Conservation (phyloP, 192 early-diverging fungal species). For the Umbelopsis ramanniana region DNA sequence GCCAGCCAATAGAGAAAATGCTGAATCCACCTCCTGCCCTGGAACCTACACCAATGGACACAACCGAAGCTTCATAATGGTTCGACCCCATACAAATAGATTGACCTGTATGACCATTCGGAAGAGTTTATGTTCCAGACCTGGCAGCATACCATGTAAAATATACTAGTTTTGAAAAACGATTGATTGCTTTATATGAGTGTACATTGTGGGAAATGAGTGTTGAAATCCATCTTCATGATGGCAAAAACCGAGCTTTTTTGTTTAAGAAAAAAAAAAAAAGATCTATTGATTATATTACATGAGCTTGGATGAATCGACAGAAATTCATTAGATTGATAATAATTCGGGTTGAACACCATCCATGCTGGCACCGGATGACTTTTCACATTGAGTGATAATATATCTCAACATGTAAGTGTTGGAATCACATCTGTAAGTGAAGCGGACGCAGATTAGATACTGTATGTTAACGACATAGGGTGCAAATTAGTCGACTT, state of each 20-base stretch:
- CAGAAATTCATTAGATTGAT: constrained; percentile 1
- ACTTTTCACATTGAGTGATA: constrained; percentile 46
- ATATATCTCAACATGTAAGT: constrained; percentile 74
- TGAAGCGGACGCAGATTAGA: constrained; percentile 23
- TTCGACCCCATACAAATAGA: not conserved
- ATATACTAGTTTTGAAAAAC: not conserved
- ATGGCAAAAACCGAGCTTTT: not conserved
- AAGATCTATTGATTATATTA: constrained; percentile 17
- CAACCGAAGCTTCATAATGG: not conserved
- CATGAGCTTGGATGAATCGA: constrained; percentile 7
- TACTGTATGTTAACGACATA: not conserved
- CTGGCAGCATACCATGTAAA: not conserved
- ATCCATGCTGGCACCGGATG: not conserved
- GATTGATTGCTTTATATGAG: not conserved
- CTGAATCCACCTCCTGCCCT: not conserved
- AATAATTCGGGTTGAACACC: not conserved
- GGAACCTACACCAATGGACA: not conserved
- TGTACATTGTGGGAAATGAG: constrained; percentile 18
- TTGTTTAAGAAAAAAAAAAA: not conserved
- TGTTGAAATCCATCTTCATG: constrained; percentile 11
- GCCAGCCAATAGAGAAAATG: constrained; percentile 11
- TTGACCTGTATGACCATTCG: not conserved
- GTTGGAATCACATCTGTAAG: constrained; percentile 77
- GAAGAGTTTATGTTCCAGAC: not conserved
- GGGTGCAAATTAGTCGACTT: constrained; percentile 33